Evolutionary conservation across 768 basidiomycete species (phyloP).

Genomic region (Porpolomopsis calyptriformis): DNA sequence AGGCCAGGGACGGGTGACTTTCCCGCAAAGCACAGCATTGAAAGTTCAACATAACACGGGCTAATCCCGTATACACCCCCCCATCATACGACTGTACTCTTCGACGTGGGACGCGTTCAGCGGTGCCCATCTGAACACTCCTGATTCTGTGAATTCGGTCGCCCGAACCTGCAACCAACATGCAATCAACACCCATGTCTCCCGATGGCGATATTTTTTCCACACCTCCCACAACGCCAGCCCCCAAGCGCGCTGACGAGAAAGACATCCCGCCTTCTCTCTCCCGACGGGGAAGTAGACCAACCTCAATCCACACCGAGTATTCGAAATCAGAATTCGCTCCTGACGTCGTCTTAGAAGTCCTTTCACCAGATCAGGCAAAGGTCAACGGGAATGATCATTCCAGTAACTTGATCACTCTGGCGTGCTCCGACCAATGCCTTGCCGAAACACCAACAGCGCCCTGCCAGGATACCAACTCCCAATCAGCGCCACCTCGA

Average conservation of each 20-base stretch:
- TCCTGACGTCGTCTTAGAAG: slow-evolving; percentile 34
- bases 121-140: too few relatives aligned
- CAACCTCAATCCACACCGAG: slow-evolving; percentile 35
- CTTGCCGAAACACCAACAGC: not conserved
- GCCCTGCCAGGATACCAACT: slow-evolving; percentile 4
- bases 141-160: too few relatives aligned
- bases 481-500: slow-evolving; percentile 12
- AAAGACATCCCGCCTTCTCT: slow-evolving; percentile 26
- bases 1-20: too few relatives aligned
- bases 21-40: too few relatives aligned
- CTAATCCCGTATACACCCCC: too few relatives aligned
- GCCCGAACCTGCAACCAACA: not conserved
- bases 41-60: too few relatives aligned
- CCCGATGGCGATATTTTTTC: slow-evolving; percentile 31
- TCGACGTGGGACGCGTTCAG: too few relatives aligned
- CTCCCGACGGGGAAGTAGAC: slow-evolving; percentile 33
- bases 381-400: slow-evolving; percentile 12
- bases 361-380: slow-evolving; percentile 24
- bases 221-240: slow-evolving; percentile 33
- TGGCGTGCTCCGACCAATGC: not conserved
- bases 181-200: slow-evolving; percentile 12
- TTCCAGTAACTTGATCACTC: not conserved
- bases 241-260: slow-evolving; percentile 5
- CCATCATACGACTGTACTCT: too few relatives aligned
- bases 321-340: slow-evolving; percentile 29